Evolutionary conservation across 805 yeast species (phyloP).

Genomic region (Pichia exigua): DNA sequence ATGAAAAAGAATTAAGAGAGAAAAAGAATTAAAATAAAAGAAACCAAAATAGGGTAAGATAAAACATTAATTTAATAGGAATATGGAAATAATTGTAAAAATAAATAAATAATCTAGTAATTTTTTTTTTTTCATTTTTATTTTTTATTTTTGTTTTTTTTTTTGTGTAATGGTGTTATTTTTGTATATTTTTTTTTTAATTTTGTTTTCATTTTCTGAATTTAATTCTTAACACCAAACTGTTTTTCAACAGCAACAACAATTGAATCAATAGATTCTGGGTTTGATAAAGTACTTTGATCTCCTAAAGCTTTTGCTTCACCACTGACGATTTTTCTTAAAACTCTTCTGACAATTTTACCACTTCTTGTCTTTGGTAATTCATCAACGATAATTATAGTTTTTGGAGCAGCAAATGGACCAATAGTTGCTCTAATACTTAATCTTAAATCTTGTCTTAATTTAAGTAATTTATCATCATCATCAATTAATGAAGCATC

Average conservation of each 20-base stretch:
- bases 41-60: too few relatives aligned
- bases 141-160: too few relatives aligned
- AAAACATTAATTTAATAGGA: not conserved
- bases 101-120: not conserved
- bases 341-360: slow-evolving; percentile 95
- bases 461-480: slow-evolving; percentile 40
- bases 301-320: slow-evolving; percentile 94
- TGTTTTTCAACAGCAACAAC: slow-evolving; percentile 55
- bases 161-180: too few relatives aligned
- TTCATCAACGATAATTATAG: slow-evolving; percentile 72
- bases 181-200: too few relatives aligned
- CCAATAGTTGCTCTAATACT: slow-evolving; percentile 91
- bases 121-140: too few relatives aligned
- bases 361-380: slow-evolving; percentile 98
- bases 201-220: not conserved
- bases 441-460: slow-evolving; percentile 68
- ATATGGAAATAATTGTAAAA: not conserved
- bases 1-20: not conserved
- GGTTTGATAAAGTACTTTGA: slow-evolving; percentile 80
- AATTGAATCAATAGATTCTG: slow-evolving; percentile 71
- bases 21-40: not conserved
- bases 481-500: slow-evolving; percentile 35
- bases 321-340: slow-evolving; percentile 86
- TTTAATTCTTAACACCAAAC: slow-evolving; percentile 30
- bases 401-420: slow-evolving; percentile 93